Percentiles rank a stretch among this genome's conserved stretches.
These are phyloP conservation scores for Malassezia vespertilionis DNA, from an alignment of 1,284 basidiomycete genomes.

Conservation along the genomic window DNA sequence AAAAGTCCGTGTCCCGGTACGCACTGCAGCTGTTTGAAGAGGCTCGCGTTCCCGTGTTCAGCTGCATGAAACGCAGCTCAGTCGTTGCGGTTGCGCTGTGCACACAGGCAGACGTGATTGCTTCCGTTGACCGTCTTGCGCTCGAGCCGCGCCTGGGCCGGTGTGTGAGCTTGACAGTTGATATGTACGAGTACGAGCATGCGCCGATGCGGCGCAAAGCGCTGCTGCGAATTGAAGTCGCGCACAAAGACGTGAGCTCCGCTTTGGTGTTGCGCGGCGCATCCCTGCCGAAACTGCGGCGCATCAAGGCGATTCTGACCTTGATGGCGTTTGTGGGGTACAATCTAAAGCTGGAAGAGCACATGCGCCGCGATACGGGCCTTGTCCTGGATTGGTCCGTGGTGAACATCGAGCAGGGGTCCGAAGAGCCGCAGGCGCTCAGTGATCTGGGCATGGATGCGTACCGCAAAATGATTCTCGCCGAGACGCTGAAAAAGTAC, in stretches of 20 bases:
- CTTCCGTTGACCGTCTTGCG: conserved; percentile 86
- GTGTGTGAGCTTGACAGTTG: conserved; percentile 73
- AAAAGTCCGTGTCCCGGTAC: conserved; percentile 80
- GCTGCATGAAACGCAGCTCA: conserved; percentile 76
- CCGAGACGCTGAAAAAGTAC: conserved; percentile 26
- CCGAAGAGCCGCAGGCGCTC: conserved; percentile 62
- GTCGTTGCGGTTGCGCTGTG: conserved; percentile 79
- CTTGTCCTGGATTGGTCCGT: conserved; percentile 14
- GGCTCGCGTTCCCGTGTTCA: conserved; percentile 78
- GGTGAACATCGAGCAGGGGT: conserved; percentile 7
- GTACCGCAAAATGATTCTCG: conserved; percentile 13
- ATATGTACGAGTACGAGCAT: conserved; percentile 73
- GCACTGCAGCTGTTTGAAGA: conserved; percentile 80
- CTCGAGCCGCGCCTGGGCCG: conserved; percentile 81
- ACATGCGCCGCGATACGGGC: conserved; percentile 78
- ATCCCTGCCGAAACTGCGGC: conserved; percentile 63
- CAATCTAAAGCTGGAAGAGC: conserved; percentile 84
- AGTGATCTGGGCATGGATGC: conserved; percentile 45
- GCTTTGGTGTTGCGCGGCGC: conserved; percentile 88
- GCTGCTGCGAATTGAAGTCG: conserved; percentile 84
- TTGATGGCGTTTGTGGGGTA: conserved; percentile 81
- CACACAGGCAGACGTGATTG: conserved; percentile 88
- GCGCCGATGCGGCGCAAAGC: conserved; percentile 64
- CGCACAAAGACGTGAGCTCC: conserved; percentile 78
- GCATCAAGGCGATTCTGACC: conserved; percentile 80